phyloP scores from a whole-genome alignment of 495 filamentous ascomycete genomes.

The Tuber brumale region DNA sequence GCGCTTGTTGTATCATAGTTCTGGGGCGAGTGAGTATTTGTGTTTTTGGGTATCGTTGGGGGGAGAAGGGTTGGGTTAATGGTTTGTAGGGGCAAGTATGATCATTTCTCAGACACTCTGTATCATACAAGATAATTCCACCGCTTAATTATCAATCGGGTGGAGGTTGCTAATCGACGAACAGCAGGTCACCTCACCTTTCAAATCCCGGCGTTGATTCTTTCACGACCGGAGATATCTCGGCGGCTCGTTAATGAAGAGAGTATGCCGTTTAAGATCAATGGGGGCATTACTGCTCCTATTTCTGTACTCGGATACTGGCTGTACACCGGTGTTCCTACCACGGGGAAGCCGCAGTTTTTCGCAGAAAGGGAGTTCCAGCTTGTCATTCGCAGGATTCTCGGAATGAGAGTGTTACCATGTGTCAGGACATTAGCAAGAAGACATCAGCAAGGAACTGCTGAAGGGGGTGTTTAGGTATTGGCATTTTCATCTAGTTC shows the following conservation, averaged over 20 bases:
- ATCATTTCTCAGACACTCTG: conserved; percentile 43
- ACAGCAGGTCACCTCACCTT: conserved; percentile 46
- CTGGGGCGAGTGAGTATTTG: conserved; percentile 36
- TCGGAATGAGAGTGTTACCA: conserved; percentile 45
- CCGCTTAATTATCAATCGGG: conserved; percentile 13
- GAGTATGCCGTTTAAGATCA: conserved; percentile 49
- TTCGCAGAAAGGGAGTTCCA: conserved; percentile 22
- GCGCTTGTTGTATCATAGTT: no score
- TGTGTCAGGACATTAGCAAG: conserved; percentile 43
- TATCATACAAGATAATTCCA: conserved; percentile 11
- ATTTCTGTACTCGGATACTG: conserved; percentile 54
- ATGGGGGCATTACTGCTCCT: conserved; percentile 48
- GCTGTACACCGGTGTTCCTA: conserved; percentile 56
- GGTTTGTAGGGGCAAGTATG: background rate
- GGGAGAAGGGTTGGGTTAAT: background rate
- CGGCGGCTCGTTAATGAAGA: conserved; percentile 10
- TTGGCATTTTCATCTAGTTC: conserved; percentile 46
- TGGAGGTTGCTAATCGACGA: background rate
- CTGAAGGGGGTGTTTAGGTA: conserved; percentile 45
- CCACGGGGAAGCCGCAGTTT: conserved; percentile 54
- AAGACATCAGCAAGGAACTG: no score
- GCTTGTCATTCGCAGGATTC: no score
- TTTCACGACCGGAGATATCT: conserved; percentile 29
- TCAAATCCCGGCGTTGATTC: conserved; percentile 44
- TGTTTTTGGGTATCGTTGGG: conserved; percentile 23